Conservation (phyloP, 148 eudicot genomes). For the Spergularia bocconei region DNA sequence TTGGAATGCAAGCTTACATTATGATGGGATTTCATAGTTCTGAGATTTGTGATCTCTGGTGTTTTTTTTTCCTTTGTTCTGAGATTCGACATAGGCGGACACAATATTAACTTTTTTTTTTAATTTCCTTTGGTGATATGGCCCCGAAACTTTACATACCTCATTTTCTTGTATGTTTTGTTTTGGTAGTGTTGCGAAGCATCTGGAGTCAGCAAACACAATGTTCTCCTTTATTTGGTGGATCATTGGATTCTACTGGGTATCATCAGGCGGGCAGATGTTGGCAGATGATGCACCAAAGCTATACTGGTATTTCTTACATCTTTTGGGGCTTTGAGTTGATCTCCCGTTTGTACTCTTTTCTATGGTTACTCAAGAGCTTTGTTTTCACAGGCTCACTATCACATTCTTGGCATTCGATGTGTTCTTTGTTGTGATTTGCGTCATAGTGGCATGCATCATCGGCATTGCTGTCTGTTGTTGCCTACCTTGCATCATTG, state of each 20-base stretch:
- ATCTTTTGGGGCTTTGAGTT: neutral
- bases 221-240: constrained; percentile 99
- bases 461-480: constrained; percentile 93
- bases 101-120: too few relatives aligned
- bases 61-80: too few relatives aligned
- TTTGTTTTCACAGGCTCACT: constrained; percentile 66
- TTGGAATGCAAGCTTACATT: too few relatives aligned
- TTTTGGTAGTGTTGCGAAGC: constrained; percentile 69
- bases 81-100: too few relatives aligned
- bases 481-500: constrained; percentile 91
- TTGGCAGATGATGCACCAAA: constrained; percentile 70
- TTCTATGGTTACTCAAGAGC: constrained; percentile 19
- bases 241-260: constrained; percentile 98
- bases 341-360: neutral
- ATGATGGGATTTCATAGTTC: too few relatives aligned
- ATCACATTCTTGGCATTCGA: constrained; percentile 84
- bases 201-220: constrained; percentile 86
- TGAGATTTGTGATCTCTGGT: too few relatives aligned
- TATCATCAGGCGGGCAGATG: constrained; percentile 73
- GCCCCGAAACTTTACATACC: neutral
- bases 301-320: constrained; percentile 66
- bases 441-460: constrained; percentile 89
- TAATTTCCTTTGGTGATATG: neutral
- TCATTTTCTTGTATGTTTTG: neutral
- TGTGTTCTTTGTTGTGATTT: constrained; percentile 86